Evolutionary conservation across 2,329 filamentous ascomycete genomes (phyloP).

Genomic region (Elsinoe necatrix): DNA sequence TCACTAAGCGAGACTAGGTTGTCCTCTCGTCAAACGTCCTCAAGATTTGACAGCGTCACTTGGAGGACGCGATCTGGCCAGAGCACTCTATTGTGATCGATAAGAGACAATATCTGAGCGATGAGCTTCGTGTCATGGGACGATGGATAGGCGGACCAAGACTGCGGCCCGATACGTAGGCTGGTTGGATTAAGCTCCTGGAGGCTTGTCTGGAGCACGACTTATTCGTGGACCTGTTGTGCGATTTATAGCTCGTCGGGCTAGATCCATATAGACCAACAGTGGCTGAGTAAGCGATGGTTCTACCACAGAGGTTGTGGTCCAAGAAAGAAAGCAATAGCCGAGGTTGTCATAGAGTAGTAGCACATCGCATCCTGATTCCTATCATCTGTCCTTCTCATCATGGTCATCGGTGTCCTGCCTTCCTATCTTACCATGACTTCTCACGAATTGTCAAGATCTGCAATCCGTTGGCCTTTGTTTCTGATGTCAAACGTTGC

Average conservation of each 20-base stretch:
- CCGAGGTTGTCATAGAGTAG: background rate
- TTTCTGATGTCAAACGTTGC: conserved; percentile 9
- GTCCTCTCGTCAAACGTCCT: background rate
- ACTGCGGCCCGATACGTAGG: background rate
- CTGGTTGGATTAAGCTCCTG: background rate
- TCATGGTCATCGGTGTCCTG: background rate
- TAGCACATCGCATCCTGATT: no score
- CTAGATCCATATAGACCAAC: no score
- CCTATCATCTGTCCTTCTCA: no score
- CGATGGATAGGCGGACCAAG: background rate
- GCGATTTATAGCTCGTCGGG: background rate
- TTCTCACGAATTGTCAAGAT: background rate
- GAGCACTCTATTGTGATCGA: background rate
- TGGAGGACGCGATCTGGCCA: background rate
- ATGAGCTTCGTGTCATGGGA: background rate
- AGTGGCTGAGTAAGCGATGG: no score
- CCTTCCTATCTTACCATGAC: no score
- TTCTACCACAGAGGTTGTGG: no score
- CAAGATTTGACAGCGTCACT: background rate
- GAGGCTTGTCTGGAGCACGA: background rate
- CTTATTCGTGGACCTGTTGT: background rate
- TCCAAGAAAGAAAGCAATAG: no score
- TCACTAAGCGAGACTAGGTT: background rate
- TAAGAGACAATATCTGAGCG: background rate
- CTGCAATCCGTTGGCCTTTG: conserved; percentile 9